These are phyloP conservation scores for Fusarium avenaceum DNA, from an alignment of 2,329 filamentous ascomycete genomes.

Conservation along the genomic window DNA sequence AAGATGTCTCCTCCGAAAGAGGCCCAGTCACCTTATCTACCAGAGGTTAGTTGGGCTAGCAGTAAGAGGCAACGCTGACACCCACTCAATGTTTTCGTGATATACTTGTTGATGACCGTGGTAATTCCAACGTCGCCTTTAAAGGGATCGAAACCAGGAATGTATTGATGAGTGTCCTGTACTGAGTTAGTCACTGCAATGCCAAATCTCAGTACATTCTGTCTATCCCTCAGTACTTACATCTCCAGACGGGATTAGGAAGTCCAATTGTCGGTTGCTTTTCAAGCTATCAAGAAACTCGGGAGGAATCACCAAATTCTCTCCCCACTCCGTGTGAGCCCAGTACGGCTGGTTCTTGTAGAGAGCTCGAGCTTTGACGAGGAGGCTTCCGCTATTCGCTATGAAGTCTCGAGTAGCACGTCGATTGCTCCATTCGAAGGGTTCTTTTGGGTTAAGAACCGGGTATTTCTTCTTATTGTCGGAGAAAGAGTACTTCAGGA, in stretches of 20 bases:
- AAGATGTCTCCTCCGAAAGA: constrained; percentile 1
- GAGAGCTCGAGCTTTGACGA: neutral
- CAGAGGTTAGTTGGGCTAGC: neutral
- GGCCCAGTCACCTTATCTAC: constrained; percentile 1
- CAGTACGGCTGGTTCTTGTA: neutral
- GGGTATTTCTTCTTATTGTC: neutral
- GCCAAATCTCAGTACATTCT: neutral
- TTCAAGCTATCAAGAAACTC: neutral
- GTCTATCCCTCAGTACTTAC: neutral
- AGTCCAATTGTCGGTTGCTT: neutral
- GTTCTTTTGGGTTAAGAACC: constrained; percentile 2
- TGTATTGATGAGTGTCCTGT: constrained; percentile 12
- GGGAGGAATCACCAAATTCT: constrained; percentile 7
- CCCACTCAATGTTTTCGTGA: constrained; percentile 6
- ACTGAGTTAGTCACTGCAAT: neutral
- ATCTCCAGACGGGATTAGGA: neutral
- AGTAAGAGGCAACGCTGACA: accelerated
- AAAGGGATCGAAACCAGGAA: constrained; percentile 4
- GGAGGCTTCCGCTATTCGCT: neutral
- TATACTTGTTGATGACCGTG: constrained; percentile 1
- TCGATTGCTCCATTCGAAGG: neutral
- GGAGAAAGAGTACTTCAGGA: neutral
- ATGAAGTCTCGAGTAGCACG: constrained; percentile 10
- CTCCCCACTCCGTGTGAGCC: constrained; percentile 7
- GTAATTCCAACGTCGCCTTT: accelerated